phyloP scores from a whole-genome alignment of 2,329 filamentous ascomycete genomes.

The Fusarium sarcochroum region DNA sequence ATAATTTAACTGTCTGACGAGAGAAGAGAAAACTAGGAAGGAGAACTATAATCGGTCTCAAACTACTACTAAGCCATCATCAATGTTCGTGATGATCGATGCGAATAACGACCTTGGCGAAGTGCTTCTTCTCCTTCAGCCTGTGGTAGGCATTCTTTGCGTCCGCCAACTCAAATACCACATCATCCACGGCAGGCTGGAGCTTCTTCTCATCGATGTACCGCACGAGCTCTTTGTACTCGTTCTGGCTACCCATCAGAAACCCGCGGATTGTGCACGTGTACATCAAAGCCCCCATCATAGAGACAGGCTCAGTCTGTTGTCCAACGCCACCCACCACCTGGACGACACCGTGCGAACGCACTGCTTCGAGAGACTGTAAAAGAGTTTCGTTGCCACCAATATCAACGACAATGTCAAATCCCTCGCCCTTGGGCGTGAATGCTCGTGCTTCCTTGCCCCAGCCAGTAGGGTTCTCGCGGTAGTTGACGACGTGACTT shows the following conservation, averaged over 20 bases:
- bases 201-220: constrained; percentile 53
- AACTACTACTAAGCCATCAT: rapidly evolving
- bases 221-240: constrained; percentile 49
- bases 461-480: constrained; percentile 67
- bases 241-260: constrained; percentile 44
- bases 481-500: constrained; percentile 73
- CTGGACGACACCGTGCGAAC: constrained; percentile 52
- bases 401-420: constrained; percentile 76
- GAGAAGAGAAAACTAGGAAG: no score
- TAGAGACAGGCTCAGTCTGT: constrained; percentile 36
- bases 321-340: constrained; percentile 52
- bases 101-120: constrained; percentile 54
- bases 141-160: constrained; percentile 52
- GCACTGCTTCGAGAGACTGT: constrained; percentile 67
- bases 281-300: constrained; percentile 45
- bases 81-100: constrained; percentile 35
- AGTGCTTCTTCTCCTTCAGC: constrained; percentile 53
- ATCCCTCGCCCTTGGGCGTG: constrained; percentile 62
- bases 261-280: constrained; percentile 51
- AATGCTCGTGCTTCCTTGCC: constrained; percentile 68
- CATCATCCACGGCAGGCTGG: constrained; percentile 51
- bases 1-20: no score
- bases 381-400: constrained; percentile 73
- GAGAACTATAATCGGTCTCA: not conserved
- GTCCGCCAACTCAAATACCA: constrained; percentile 50